phyloP scores from a whole-genome alignment of 805 yeast species.

The Wickerhamiella slavikovae region DNA sequence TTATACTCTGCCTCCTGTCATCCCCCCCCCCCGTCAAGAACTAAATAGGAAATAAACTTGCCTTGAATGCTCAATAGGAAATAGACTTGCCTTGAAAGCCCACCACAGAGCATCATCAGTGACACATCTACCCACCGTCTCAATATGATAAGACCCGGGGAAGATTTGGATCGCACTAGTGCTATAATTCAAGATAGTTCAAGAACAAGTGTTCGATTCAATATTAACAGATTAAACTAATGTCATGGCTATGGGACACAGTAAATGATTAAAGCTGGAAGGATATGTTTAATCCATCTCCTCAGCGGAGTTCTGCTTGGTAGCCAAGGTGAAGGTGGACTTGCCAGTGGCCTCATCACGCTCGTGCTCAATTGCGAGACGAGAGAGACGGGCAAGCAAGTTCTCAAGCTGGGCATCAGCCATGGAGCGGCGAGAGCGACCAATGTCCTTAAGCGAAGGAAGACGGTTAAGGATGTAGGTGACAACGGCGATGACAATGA shows the following conservation, averaged over 20 bases:
- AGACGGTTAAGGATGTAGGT: constrained; percentile 47
- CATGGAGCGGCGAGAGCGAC: constrained; percentile 15
- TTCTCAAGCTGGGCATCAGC: constrained; percentile 19
- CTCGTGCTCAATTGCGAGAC: constrained; percentile 21
- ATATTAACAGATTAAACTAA: no score
- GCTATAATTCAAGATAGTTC: no score
- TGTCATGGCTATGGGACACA: no score
- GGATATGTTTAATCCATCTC: constrained; percentile 16
- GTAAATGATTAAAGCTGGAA: no score
- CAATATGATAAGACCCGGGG: neutral
- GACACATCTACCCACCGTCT: neutral
- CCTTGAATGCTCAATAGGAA: no score
- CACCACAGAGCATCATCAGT: no score
- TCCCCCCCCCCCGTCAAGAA: no score
- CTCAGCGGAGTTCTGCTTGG: constrained; percentile 18
- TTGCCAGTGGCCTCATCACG: constrained; percentile 14
- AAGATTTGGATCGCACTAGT: no score
- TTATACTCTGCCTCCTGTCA: constrained; percentile 4
- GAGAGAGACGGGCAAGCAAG: constrained; percentile 19
- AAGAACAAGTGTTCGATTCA: no score
- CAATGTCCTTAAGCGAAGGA: constrained; percentile 16
- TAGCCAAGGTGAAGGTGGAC: constrained; percentile 17
- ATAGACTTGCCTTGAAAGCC: no score
- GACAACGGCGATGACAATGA: constrained; percentile 90
- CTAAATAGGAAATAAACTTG: no score